Base-by-base conservation (phyloP, 225 moss, liverwort and hornwort species). In the Asterella californica region DNA sequence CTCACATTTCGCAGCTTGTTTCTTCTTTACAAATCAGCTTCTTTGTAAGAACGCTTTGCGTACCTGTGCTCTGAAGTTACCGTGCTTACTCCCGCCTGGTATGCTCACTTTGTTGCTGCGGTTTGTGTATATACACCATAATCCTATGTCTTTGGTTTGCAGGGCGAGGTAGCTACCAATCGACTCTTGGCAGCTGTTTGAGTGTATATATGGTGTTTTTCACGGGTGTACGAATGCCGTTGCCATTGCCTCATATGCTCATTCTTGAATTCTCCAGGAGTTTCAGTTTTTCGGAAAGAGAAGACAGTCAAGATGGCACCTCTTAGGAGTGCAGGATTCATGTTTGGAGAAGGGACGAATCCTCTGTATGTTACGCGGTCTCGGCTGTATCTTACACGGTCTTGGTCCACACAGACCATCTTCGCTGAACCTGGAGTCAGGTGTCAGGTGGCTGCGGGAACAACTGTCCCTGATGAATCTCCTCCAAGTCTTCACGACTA, bases 391-490 rank as follows among this genome's bases (percentile, higher is more conserved):
- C 36, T 78, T 2, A 54, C 66, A 66, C 50, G 74, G 18, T 67
- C 47, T 15, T 78, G 60, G 48, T 57, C 24, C 17, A 4, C 24
- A 34, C 72, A 42, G 57, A 60, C 37, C 48, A 18, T 9, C 38
- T 27, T 37, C 33, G 47, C 24, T 50, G 77, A 64, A 60, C 70
- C 22, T 10, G 63, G 72, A 38, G 70, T 71, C 32, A 70, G 76
- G 52, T 87, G 87, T 74, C 54, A 79, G 76, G 52, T 87, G 49
- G 74, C 71, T 6, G 78, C 79, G 11, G 84, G 84, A 70, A 25
- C 85, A 71, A 72, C 79, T 77, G 76, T 77, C 17, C 81, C 87
- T 0, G 87, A 72, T 69, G 80, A 87, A 67, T 72, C 82, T 10
- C 25, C 61, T 3, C 47, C 72, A 76, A 82, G 69, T 15, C 62